These are phyloP conservation scores for Dactylorhiza incarnata DNA, from an alignment of 106 monocot species.

Conservation along the genomic window DNA sequence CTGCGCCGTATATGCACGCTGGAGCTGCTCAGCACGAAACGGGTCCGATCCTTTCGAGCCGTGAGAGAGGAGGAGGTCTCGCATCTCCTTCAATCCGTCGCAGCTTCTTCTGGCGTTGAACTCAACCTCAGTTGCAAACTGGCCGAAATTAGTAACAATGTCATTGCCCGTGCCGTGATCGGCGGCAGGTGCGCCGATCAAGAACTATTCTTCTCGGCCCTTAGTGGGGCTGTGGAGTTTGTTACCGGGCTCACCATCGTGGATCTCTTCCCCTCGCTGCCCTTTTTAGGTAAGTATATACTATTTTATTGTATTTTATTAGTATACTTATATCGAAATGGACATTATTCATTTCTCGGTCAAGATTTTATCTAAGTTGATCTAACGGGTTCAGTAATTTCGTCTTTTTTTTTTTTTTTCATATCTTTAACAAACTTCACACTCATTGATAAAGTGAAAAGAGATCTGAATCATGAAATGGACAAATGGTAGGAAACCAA, in stretches of 20 bases:
- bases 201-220: neutral
- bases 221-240: neutral
- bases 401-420: no score
- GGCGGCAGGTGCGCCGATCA: neutral
- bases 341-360: no score
- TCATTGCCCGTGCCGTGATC: neutral
- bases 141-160: neutral
- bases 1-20: neutral
- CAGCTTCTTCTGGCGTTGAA: neutral
- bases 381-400: no score
- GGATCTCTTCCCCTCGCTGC: conserved; percentile 11
- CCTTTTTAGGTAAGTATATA: neutral
- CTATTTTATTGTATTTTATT: no score
- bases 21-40: neutral
- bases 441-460: no score
- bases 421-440: no score
- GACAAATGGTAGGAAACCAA: no score
- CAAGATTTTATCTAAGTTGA: no score
- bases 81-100: neutral
- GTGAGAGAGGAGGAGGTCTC: neutral
- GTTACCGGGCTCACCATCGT: neutral
- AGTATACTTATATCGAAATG: no score
- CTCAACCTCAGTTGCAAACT: neutral
- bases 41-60: neutral
- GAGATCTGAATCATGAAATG: no score